Conservation (phyloP, 2,329 filamentous ascomycete species). For the Tolypocladium tropicale region DNA sequence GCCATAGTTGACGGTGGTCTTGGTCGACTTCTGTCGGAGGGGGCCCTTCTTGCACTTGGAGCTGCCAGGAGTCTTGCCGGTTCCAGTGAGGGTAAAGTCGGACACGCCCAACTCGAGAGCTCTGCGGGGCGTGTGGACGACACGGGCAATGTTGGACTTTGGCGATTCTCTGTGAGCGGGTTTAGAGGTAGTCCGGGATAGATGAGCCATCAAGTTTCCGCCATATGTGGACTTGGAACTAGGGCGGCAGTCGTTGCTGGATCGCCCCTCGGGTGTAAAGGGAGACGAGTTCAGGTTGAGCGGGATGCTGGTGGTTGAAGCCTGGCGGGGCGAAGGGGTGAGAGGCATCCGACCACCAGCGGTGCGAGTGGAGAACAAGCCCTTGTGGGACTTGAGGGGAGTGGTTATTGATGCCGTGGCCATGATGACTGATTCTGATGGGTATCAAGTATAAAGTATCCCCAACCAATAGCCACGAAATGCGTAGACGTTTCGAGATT, state of each 20-base stretch:
- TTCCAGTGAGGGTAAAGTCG: constrained; percentile 84
- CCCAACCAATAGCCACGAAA: constrained; percentile 38
- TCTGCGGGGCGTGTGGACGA: constrained; percentile 66
- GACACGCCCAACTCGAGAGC: constrained; percentile 81
- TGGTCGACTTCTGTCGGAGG: constrained; percentile 49
- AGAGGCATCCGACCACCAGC: constrained; percentile 91
- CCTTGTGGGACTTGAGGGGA: constrained; percentile 88
- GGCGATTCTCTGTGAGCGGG: constrained; percentile 71
- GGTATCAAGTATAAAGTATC: constrained; percentile 10
- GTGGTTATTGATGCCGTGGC: constrained; percentile 74
- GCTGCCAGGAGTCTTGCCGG: constrained; percentile 57
- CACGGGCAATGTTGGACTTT: constrained; percentile 88
- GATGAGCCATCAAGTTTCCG: constrained; percentile 68
- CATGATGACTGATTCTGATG: constrained; percentile 47
- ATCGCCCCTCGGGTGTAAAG: constrained; percentile 59
- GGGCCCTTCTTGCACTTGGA: constrained; percentile 45
- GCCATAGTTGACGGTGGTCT: constrained; percentile 71
- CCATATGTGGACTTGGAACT: constrained; percentile 66
- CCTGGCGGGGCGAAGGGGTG: constrained; percentile 78
- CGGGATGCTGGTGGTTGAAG: constrained; percentile 39
- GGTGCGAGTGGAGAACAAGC: constrained; percentile 83
- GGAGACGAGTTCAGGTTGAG: constrained; percentile 57
- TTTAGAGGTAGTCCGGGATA: constrained; percentile 60
- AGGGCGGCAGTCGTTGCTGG: constrained; percentile 39
- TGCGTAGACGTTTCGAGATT: constrained; percentile 31